Base-by-base conservation (phyloP, 2,329 filamentous ascomycete species). In the Anthostomella pinea region DNA sequence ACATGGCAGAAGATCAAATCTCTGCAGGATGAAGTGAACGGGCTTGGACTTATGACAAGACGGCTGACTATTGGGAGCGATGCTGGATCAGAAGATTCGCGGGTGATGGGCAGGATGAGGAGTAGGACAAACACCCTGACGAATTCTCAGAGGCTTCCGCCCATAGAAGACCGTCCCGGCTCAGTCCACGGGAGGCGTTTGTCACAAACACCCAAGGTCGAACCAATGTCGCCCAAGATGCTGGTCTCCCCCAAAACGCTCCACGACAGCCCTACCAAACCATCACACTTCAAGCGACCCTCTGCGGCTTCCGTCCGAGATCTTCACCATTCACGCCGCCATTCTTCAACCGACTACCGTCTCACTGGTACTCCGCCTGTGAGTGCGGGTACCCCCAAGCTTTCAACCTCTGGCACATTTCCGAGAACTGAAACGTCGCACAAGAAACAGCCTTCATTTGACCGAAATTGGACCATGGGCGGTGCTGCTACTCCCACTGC, bases 1-100 rank as follows among this genome's bases (percentile, higher is more conserved):
- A 95, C 90, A 2, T 97, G 91, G 91, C 88, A 96, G 64, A 95
- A 93, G 64, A 90, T 97, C 62, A 95, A 95, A 63, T 72, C 80
- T 3, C 74, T 97, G 46, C 91, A 97, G 59, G 87, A 95, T 54
- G 88, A 96, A 61, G 82, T 93, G 26, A 83, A 77, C 46, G 75
- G 75, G 28, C 64, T 62, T 20, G 64, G 57, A 11, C 46, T 44
- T 14, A 44, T 63, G 17, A 69, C 67, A 8, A 68, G 73, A 39
- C 68, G 76, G 33, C 76, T 70, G 30, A 81, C 76, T 1, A 69
- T 70, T 38, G 76, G 70, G 30, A 80, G 75, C 54, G 79, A 83
- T 25, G 67, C 68, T 26, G 77, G 73, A 15, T 75, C 74, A 2
- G 79, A 82, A 37, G 73, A 72, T 35, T 60, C 61, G 18, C 66